phyloP scores from a whole-genome alignment of 768 basidiomycete species.

The Lactifluus subvellereus region DNA sequence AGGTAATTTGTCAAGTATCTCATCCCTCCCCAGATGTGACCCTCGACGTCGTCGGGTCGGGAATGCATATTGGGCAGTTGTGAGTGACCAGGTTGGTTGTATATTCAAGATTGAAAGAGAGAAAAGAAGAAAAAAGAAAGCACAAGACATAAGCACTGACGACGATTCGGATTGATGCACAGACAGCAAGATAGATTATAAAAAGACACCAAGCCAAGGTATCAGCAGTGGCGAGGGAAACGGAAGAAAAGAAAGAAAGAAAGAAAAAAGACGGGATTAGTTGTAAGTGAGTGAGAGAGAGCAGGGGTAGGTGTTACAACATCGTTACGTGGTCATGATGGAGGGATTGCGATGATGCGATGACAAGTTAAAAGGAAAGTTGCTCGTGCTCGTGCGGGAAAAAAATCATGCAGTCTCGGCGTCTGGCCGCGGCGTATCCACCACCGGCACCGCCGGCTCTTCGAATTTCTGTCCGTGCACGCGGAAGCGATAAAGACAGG shows the following conservation, averaged over 20 bases:
- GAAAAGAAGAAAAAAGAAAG: background rate
- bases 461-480: conserved; percentile 60
- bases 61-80: background rate
- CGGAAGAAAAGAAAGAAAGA: background rate
- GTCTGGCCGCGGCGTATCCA: background rate
- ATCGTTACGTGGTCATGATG: conserved; percentile 10
- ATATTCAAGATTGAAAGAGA: background rate
- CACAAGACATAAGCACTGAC: background rate
- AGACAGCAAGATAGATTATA: conserved; percentile 22
- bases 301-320: background rate
- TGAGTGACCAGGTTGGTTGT: background rate
- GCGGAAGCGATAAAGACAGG: conserved; percentile 84
- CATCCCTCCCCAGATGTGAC: background rate
- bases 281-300: background rate
- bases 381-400: too few relatives aligned
- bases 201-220: conserved; percentile 12
- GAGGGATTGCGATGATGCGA: background rate
- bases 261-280: background rate
- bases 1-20: too few relatives aligned
- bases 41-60: too few relatives aligned
- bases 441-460: background rate
- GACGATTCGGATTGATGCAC: background rate
- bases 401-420: conserved; percentile 4
- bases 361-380: background rate
- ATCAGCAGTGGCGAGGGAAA: background rate